Percentiles rank a stretch among this genome's conserved stretches.
Conservation (phyloP, 1,139 yeast genomes). For the Taphrina confusa region DNA sequence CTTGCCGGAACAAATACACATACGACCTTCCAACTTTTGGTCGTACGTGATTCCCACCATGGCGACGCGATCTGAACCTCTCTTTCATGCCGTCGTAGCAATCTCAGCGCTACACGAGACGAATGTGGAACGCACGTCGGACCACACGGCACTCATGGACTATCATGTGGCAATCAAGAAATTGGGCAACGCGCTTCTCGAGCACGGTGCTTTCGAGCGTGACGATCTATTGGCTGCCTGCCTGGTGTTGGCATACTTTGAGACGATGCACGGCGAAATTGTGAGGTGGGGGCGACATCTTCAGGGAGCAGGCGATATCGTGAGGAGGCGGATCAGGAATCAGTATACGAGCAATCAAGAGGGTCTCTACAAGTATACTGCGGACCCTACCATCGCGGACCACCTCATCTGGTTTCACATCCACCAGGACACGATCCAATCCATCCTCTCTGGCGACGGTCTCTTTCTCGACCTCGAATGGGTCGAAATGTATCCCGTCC, state of each 20-base stretch:
- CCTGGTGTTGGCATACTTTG: conserved; percentile 37
- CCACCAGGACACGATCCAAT: conserved; percentile 25
- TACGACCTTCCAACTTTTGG: conserved; percentile 36
- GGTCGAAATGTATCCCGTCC: conserved; percentile 11
- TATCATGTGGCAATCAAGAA: conserved; percentile 38
- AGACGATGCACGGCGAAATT: conserved; percentile 37
- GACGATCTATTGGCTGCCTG: conserved; percentile 37
- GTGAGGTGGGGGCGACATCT: conserved; percentile 39
- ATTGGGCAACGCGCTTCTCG: conserved; percentile 29
- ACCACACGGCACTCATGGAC: conserved; percentile 36
- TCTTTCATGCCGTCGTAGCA: conserved; percentile 39
- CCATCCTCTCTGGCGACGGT: conserved; percentile 21
- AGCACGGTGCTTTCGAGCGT: conserved; percentile 15
- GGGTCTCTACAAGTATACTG: not conserved
- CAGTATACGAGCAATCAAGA: not conserved
- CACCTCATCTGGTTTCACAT: conserved; percentile 33
- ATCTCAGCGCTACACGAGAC: conserved; percentile 37
- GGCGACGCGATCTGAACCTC: conserved; percentile 36
- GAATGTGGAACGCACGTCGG: conserved; percentile 25
- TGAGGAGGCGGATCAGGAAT: conserved; percentile 15
- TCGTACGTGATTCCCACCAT: conserved; percentile 38
- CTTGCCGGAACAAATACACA: not conserved
- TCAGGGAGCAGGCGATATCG: conserved; percentile 34
- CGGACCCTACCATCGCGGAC: conserved; percentile 13
- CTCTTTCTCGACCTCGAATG: conserved; percentile 19